Evolutionary conservation across 768 basidiomycete species (phyloP).

Genomic region (Crucibulum laeve): DNA sequence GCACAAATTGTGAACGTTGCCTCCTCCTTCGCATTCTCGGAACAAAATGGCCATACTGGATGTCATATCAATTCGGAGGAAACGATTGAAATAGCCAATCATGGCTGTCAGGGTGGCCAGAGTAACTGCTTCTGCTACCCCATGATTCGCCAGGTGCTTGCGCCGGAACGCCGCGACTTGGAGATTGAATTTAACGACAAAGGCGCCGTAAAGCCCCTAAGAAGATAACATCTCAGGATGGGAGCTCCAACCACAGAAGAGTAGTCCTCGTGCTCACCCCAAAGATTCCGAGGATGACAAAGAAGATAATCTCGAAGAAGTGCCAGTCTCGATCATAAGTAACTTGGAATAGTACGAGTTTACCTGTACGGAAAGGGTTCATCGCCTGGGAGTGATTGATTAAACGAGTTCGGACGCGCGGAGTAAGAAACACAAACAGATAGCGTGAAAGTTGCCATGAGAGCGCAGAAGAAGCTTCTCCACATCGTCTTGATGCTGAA

Average conservation of each 20-base stretch:
- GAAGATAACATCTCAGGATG: not conserved
- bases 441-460: conserved; percentile 93
- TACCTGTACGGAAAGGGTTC: conserved; percentile 98
- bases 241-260: not conserved
- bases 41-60: conserved; percentile 94
- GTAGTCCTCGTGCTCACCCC: conserved; percentile 52
- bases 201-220: conserved; percentile 95
- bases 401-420: not conserved
- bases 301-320: conserved; percentile 97
- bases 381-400: conserved; percentile 58
- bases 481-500: conserved; percentile 99
- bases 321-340: conserved; percentile 98
- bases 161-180: conserved; percentile 93
- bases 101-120: conserved; percentile 88
- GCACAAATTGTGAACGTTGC: conserved; percentile 85
- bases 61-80: conserved; percentile 96
- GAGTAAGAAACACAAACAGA: conserved; percentile 57
- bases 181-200: conserved; percentile 95
- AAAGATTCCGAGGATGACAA: conserved; percentile 91
- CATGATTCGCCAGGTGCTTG: conserved; percentile 81
- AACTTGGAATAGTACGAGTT: conserved; percentile 96
- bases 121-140: conserved; percentile 83
- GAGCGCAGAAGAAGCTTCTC: conserved; percentile 95
- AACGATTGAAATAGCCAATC: conserved; percentile 91
- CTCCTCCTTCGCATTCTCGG: conserved; percentile 92